Evolutionary conservation across 208 protist genomes (phyloP).

Genomic region (Trypanosoma platydactyli): DNA sequence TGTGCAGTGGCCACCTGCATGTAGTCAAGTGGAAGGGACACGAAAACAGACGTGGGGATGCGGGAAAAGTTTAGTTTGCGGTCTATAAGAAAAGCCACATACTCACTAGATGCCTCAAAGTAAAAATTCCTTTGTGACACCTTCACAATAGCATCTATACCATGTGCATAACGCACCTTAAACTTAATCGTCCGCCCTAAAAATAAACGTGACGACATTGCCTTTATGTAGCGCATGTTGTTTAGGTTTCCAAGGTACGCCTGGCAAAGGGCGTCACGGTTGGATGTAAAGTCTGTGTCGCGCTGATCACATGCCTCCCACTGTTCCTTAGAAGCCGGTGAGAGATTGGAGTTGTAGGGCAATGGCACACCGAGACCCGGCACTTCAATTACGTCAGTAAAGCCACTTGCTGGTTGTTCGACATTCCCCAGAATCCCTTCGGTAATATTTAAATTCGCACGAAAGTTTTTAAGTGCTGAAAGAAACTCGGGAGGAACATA

Average conservation of each 20-base stretch:
- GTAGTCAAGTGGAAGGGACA: conserved; percentile 69
- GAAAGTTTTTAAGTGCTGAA: conserved; percentile 33
- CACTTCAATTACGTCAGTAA: conserved; percentile 57
- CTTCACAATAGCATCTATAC: conserved; percentile 78
- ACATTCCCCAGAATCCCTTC: conserved; percentile 50
- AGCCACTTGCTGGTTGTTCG: conserved; percentile 56
- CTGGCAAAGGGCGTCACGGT: conserved; percentile 65
- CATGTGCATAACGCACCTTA: conserved; percentile 69
- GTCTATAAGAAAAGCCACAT: conserved; percentile 62
- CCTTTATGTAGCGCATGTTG: conserved; percentile 80
- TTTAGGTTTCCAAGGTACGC: conserved; percentile 66
- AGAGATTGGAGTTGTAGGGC: conserved; percentile 38
- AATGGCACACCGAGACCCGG: conserved; percentile 42
- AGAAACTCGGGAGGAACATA: conserved; percentile 11
- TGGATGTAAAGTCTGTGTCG: conserved; percentile 58
- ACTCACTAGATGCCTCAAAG: conserved; percentile 80
- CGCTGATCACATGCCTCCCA: conserved; percentile 71
- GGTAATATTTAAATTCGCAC: conserved; percentile 41
- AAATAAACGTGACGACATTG: conserved; percentile 62
- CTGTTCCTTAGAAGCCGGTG: conserved; percentile 16
- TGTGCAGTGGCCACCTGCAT: conserved; percentile 64
- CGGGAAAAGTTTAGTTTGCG: conserved; percentile 65
- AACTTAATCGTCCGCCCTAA: conserved; percentile 84
- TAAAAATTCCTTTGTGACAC: conserved; percentile 80
- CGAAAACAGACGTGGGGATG: conserved; percentile 62